phyloP scores from a whole-genome alignment of 192 early-diverging fungal genomes.

The Backusella westeae region DNA sequence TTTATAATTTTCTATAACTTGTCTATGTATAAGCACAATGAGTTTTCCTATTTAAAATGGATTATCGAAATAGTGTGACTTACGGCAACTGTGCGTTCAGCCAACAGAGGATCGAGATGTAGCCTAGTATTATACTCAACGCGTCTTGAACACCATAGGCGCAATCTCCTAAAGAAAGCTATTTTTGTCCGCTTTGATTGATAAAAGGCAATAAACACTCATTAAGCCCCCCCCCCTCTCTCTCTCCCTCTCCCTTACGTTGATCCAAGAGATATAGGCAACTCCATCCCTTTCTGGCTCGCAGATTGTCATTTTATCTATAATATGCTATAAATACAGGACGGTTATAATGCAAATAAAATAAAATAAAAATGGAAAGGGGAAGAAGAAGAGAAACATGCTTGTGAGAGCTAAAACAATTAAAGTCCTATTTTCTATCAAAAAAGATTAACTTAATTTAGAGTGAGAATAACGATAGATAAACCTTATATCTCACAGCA shows the following conservation, averaged over 20 bases:
- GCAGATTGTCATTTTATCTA: constrained; percentile 13
- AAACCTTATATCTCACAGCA: too few species aligned
- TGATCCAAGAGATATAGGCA: constrained; percentile 22
- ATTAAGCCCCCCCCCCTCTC: too few species aligned
- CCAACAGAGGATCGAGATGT: constrained; percentile 65
- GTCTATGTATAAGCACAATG: constrained; percentile 27
- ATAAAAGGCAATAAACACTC: neutral
- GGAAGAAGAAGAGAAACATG: neutral
- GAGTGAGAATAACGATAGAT: too few species aligned
- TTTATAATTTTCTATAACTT: constrained; percentile 54
- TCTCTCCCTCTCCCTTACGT: constrained; percentile 7
- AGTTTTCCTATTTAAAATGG: neutral
- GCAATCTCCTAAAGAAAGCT: constrained; percentile 53
- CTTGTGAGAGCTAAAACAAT: too few species aligned
- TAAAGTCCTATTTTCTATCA: too few species aligned
- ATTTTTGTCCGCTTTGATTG: neutral
- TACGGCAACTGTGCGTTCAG: constrained; percentile 74
- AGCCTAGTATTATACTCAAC: constrained; percentile 49
- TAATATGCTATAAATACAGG: neutral
- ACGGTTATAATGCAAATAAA: neutral
- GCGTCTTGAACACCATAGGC: constrained; percentile 39
- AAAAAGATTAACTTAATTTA: too few species aligned
- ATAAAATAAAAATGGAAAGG: neutral
- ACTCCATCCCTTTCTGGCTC: constrained; percentile 15
- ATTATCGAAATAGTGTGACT: constrained; percentile 12